Evolutionary conservation across 1,284 basidiomycete species (phyloP).

Genomic region (Schizophyllum amplum): DNA sequence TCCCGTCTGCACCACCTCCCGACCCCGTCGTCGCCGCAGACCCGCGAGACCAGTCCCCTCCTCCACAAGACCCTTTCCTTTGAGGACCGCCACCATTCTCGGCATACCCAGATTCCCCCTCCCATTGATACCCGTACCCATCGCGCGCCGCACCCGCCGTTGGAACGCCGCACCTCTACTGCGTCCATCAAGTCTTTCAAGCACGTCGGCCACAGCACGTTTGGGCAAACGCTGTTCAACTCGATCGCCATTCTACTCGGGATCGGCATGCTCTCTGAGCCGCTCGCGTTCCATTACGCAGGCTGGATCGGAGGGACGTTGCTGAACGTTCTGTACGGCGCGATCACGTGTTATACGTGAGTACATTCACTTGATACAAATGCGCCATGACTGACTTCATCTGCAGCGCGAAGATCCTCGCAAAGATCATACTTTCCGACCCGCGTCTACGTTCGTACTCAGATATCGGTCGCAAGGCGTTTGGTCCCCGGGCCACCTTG

Average conservation of each 20-base stretch:
- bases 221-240: slow-evolving; percentile 90
- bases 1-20: neutral
- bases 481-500: slow-evolving; percentile 63
- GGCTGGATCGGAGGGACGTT: slow-evolving; percentile 77
- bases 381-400: slow-evolving; percentile 6
- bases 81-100: neutral
- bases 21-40: neutral
- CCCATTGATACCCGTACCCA: neutral
- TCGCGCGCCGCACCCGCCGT: neutral
- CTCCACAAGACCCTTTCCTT: neutral
- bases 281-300: slow-evolving; percentile 80
- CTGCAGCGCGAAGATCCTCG: slow-evolving; percentile 76
- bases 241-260: slow-evolving; percentile 82
- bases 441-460: slow-evolving; percentile 73
- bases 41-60: neutral
- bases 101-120: neutral
- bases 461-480: slow-evolving; percentile 84
- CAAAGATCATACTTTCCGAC: slow-evolving; percentile 66
- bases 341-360: slow-evolving; percentile 82
- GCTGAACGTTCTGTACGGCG: slow-evolving; percentile 73
- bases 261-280: slow-evolving; percentile 86
- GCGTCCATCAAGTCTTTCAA: slow-evolving; percentile 15
- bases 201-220: slow-evolving; percentile 59
- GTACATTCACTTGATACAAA: slow-evolving; percentile 20
- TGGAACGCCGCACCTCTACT: neutral